phyloP scores from a whole-genome alignment of 1,284 basidiomycete genomes.

The Malassezia caprae region DNA sequence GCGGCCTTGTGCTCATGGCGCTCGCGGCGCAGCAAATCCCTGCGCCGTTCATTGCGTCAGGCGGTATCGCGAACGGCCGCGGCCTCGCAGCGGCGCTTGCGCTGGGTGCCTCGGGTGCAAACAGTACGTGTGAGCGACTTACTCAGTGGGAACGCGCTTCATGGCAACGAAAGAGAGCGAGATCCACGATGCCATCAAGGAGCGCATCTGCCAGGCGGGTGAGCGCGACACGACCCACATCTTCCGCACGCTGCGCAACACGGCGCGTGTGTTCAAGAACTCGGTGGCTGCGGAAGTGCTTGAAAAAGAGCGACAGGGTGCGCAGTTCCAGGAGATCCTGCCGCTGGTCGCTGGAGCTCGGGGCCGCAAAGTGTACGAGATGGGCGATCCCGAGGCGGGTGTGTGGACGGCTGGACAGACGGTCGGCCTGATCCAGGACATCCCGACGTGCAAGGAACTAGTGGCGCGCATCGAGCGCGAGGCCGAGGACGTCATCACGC shows the following conservation, averaged over 20 bases:
- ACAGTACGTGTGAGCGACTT: constrained; percentile 57
- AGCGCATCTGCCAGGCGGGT: constrained; percentile 69
- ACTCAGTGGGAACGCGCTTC: constrained; percentile 62
- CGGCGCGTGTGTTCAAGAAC: constrained; percentile 79
- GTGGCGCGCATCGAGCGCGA: constrained; percentile 65
- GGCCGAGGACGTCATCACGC: constrained; percentile 57
- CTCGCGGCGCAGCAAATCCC: constrained; percentile 74
- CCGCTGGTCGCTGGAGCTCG: constrained; percentile 67
- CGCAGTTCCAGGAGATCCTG: constrained; percentile 74
- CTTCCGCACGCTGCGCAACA: constrained; percentile 70
- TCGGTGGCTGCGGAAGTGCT: constrained; percentile 70
- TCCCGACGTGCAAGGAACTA: constrained; percentile 71
- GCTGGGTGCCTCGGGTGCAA: constrained; percentile 74
- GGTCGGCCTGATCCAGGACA: constrained; percentile 73
- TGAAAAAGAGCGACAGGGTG: constrained; percentile 67
- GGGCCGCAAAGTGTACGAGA: constrained; percentile 70
- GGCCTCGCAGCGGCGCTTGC: constrained; percentile 73
- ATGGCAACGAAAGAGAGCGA: constrained; percentile 63
- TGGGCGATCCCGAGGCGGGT: constrained; percentile 73
- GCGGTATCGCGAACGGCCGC: constrained; percentile 56
- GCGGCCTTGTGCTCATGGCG: constrained; percentile 78
- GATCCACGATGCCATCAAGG: constrained; percentile 81
- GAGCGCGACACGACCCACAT: constrained; percentile 77
- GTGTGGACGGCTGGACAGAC: constrained; percentile 75
- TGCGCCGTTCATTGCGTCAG: constrained; percentile 78